These are phyloP conservation scores for Trichopus zeylanicus DNA, from an alignment of 116 monocot genomes.

Conservation along the genomic window DNA sequence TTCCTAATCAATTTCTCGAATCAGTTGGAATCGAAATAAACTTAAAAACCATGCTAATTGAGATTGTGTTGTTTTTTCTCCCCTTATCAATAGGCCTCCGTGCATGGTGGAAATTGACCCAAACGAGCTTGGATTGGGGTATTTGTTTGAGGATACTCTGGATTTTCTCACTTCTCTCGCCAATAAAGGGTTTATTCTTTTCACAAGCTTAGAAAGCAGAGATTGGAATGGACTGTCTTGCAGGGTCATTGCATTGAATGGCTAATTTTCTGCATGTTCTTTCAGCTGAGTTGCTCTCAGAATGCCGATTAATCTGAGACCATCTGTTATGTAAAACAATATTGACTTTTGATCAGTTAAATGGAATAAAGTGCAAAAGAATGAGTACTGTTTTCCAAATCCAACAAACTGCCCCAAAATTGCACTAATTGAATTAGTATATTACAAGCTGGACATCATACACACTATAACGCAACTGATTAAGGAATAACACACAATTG, in stretches of 20 bases:
- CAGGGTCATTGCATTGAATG: no score
- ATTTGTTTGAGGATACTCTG: slow-evolving; percentile 47
- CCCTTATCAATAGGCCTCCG: slow-evolving; percentile 47
- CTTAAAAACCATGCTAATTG: neutral
- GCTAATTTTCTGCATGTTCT: no score
- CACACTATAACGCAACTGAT: neutral
- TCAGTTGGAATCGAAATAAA: neutral
- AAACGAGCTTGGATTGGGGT: slow-evolving; percentile 81
- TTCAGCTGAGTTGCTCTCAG: no score
- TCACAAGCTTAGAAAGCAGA: no score
- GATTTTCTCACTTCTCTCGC: no score
- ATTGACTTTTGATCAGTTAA: no score
- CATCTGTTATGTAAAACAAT: no score
- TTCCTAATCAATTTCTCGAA: neutral
- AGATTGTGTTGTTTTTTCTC: neutral
- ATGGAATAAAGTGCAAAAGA: no score
- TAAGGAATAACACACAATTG: neutral
- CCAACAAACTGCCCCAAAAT: neutral
- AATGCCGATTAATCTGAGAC: no score
- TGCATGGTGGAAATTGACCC: slow-evolving; percentile 96
- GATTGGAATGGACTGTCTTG: no score
- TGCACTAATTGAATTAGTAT: neutral
- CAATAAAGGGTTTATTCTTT: no score
- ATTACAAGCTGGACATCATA: neutral
- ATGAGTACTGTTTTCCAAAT: no score